These are phyloP conservation scores for Colletotrichum trifolii DNA, from an alignment of 2,329 filamentous ascomycete genomes.

Conservation along the genomic window DNA sequence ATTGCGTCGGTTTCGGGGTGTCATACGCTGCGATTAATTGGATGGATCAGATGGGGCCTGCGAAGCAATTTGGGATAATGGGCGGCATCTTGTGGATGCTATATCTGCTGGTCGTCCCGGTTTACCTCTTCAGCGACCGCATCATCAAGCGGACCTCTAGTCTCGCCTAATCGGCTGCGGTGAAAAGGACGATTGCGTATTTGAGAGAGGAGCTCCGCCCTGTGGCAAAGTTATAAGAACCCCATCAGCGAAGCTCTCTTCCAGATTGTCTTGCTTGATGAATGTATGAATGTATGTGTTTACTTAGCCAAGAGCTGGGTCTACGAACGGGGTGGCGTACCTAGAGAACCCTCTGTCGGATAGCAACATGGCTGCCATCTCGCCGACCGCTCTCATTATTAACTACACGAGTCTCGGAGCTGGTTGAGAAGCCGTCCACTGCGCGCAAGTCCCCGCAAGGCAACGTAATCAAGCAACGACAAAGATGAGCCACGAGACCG, in stretches of 20 bases:
- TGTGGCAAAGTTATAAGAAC: constrained; percentile 48
- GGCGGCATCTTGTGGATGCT: constrained; percentile 34
- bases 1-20: constrained; percentile 35
- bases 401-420: constrained; percentile 57
- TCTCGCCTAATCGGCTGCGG: constrained; percentile 42
- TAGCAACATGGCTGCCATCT: constrained; percentile 45
- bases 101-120: constrained; percentile 34
- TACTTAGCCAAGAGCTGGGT: constrained; percentile 45
- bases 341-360: constrained; percentile 44
- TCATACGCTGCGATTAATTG: constrained; percentile 36
- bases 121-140: constrained; percentile 16
- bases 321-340: constrained; percentile 45
- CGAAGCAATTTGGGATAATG: constrained; percentile 37
- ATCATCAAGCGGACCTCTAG: constrained; percentile 17
- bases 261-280: background rate
- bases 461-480: too few relatives aligned
- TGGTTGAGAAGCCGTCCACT: too few relatives aligned
- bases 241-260: background rate
- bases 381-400: constrained; percentile 61
- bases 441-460: too few relatives aligned
- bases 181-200: constrained; percentile 52
- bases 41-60: constrained; percentile 27
- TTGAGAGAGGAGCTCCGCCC: constrained; percentile 62
- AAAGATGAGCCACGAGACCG: background rate
- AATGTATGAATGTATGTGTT: background rate